A percentile compares a stretch with the other conserved stretches of the same genome.
Evolutionary conservation across 352 stramenopile species (phyloP).

Genomic region (Globisporangium acanthophoron): DNA sequence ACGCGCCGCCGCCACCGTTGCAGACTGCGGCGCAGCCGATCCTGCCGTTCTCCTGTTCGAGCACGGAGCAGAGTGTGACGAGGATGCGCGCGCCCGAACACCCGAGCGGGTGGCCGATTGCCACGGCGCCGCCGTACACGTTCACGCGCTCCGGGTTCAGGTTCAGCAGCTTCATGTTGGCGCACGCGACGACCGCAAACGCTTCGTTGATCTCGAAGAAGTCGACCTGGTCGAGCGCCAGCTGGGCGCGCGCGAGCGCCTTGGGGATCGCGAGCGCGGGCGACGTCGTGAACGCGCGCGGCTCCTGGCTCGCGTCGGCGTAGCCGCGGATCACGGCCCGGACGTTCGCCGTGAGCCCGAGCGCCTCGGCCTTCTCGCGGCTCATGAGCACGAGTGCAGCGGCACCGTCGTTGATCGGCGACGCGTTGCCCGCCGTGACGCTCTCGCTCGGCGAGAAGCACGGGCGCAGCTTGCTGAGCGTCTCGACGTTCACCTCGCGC

Average conservation of each 20-base stretch:
- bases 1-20: slow-evolving; percentile 95
- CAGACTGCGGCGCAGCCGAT: slow-evolving; percentile 94
- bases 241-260: slow-evolving; percentile 65
- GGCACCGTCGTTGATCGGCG: slow-evolving; percentile 94
- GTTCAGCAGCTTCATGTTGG: slow-evolving; percentile 89
- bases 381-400: slow-evolving; percentile 93
- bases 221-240: slow-evolving; percentile 87
- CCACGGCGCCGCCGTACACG: slow-evolving; percentile 87
- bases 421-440: slow-evolving; percentile 94
- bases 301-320: slow-evolving; percentile 69
- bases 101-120: slow-evolving; percentile 60
- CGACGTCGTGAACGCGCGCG: slow-evolving; percentile 92
- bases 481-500: slow-evolving; percentile 75
- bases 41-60: slow-evolving; percentile 88
- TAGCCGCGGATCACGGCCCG: slow-evolving; percentile 67
- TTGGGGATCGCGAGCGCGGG: slow-evolving; percentile 90
- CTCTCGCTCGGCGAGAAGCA: slow-evolving; percentile 86
- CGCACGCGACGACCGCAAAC: slow-evolving; percentile 94
- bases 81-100: slow-evolving; percentile 87
- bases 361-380: slow-evolving; percentile 53
- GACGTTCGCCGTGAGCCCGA: slow-evolving; percentile 49
- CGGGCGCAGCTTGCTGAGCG: slow-evolving; percentile 79
- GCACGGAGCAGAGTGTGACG: slow-evolving; percentile 87
- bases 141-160: slow-evolving; percentile 90
- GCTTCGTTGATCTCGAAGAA: slow-evolving; percentile 98